phyloP scores from a whole-genome alignment of 2,329 filamentous ascomycete species.

The Penicillium paneum region DNA sequence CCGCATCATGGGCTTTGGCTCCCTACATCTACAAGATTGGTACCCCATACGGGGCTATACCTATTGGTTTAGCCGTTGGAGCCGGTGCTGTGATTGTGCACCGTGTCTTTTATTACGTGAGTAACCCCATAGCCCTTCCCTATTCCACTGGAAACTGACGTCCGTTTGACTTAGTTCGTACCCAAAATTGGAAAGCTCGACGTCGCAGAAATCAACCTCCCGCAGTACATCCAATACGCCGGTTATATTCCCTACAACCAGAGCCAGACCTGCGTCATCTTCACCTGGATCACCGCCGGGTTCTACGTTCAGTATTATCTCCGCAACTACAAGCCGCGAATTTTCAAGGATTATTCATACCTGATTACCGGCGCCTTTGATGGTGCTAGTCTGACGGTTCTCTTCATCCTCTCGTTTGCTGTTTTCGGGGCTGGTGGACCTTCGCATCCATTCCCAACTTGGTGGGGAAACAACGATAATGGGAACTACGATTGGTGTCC shows the following conservation, averaged over 20 bases:
- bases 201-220: constrained; percentile 49
- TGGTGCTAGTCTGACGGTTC: constrained; percentile 48
- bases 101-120: constrained; percentile 13
- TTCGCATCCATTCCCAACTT: constrained; percentile 48
- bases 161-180: constrained; percentile 37
- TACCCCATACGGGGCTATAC: constrained; percentile 46
- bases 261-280: constrained; percentile 55
- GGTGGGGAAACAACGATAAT: constrained; percentile 55
- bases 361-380: constrained; percentile 54
- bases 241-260: constrained; percentile 56
- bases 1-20: constrained; percentile 48
- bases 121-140: neutral
- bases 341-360: constrained; percentile 56
- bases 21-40: constrained; percentile 52
- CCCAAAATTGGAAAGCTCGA: constrained; percentile 48
- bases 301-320: constrained; percentile 54
- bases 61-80: constrained; percentile 51
- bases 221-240: constrained; percentile 55
- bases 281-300: constrained; percentile 44
- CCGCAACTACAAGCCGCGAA: constrained; percentile 51
- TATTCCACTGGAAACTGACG: neutral
- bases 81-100: constrained; percentile 15
- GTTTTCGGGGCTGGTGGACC: constrained; percentile 53
- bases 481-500: constrained; percentile 53
- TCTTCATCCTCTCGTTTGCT: constrained; percentile 56